Conservation (phyloP, 1,284 basidiomycete species). For the Quambalaria eucalypti region DNA sequence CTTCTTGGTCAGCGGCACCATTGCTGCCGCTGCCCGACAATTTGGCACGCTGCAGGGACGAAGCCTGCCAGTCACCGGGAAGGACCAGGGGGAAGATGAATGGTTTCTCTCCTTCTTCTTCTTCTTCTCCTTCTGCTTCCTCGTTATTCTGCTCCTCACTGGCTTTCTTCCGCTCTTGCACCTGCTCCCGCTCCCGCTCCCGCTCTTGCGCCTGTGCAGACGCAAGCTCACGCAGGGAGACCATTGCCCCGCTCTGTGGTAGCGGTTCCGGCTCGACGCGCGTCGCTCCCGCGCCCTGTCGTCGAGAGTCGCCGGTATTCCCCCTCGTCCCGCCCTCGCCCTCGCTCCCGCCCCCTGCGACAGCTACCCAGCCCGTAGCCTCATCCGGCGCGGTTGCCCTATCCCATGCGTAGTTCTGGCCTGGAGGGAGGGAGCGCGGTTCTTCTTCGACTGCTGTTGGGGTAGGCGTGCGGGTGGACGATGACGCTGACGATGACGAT, state of each 20-base stretch:
- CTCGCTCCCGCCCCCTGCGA: neutral
- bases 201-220: constrained; percentile 74
- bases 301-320: neutral
- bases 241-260: constrained; percentile 49
- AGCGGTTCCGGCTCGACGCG: constrained; percentile 23
- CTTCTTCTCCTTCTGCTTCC: neutral
- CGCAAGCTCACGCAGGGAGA: constrained; percentile 89
- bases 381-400: constrained; percentile 5
- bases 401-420: constrained; percentile 30
- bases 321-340: neutral
- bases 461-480: neutral
- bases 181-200: constrained; percentile 79
- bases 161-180: constrained; percentile 75
- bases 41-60: neutral
- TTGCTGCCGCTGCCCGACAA: neutral
- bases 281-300: constrained; percentile 21
- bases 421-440: constrained; percentile 12
- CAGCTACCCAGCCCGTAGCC: neutral
- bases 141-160: constrained; percentile 53
- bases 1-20: neutral
- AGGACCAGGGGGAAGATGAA: constrained; percentile 36
- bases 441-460: constrained; percentile 30
- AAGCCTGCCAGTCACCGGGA: constrained; percentile 30
- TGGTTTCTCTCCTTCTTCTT: constrained; percentile 11
- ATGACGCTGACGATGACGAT: neutral